Percentiles rank a stretch among this genome's conserved stretches.
These are phyloP conservation scores for Salix udensis DNA, from an alignment of 345 rosid species.

Conservation along the genomic window DNA sequence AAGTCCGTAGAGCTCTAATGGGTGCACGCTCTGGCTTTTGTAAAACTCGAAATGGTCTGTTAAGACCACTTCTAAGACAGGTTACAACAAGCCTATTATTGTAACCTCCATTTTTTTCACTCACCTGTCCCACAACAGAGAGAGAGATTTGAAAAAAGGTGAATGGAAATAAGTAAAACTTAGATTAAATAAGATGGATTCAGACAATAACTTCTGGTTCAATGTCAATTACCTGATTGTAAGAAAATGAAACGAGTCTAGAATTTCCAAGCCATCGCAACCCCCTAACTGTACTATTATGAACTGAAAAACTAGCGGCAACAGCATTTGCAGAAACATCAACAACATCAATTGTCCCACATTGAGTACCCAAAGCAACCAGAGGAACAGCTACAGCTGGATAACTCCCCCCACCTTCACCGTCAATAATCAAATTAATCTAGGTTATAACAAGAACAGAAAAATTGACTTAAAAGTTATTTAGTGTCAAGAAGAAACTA, in stretches of 20 bases:
- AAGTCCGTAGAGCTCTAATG: conserved; percentile 87
- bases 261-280: conserved; percentile 98
- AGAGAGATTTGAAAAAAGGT: background rate
- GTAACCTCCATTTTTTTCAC: conserved; percentile 91
- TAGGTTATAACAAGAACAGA: background rate
- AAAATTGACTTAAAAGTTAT: background rate
- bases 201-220: background rate
- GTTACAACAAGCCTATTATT: conserved; percentile 79
- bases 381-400: conserved; percentile 94
- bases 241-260: conserved; percentile 88
- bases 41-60: conserved; percentile 77
- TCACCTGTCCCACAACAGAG: conserved; percentile 46
- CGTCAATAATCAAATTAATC: conserved; percentile 23
- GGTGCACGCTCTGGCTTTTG: conserved; percentile 98
- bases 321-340: conserved; percentile 95
- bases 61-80: conserved; percentile 94
- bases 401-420: conserved; percentile 82
- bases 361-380: conserved; percentile 97
- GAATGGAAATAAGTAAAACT: background rate
- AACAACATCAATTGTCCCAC: conserved; percentile 77
- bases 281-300: conserved; percentile 72
- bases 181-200: background rate
- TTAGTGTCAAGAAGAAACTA: conserved; percentile 40
- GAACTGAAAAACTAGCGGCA: conserved; percentile 79
- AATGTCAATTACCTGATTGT: conserved; percentile 54